These are phyloP conservation scores for Aspergillus sparsus DNA, from an alignment of 495 filamentous ascomycete genomes.

Conservation along the genomic window DNA sequence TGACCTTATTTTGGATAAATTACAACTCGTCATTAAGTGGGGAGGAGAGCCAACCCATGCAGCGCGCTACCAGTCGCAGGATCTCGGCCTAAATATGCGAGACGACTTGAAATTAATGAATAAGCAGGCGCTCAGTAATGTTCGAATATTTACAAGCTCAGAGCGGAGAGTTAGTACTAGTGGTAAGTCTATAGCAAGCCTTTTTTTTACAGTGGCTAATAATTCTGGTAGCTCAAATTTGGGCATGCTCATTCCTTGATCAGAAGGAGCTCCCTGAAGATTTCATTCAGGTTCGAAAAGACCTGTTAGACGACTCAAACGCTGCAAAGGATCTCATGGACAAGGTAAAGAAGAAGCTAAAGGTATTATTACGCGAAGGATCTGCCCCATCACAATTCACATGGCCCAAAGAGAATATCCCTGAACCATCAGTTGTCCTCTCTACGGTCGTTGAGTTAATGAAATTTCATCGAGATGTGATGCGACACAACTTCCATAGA, in stretches of 20 bases:
- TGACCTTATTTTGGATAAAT: slow-evolving; percentile 86
- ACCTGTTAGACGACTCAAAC: slow-evolving; percentile 95
- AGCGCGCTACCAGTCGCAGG: slow-evolving; percentile 91
- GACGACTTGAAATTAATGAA: slow-evolving; percentile 95
- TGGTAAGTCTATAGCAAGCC: slow-evolving; percentile 46
- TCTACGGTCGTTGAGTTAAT: slow-evolving; percentile 91
- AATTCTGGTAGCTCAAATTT: slow-evolving; percentile 74
- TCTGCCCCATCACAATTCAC: slow-evolving; percentile 92
- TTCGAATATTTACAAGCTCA: slow-evolving; percentile 90
- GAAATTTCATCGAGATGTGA: slow-evolving; percentile 93
- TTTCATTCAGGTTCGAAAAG: slow-evolving; percentile 85
- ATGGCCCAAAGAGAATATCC: slow-evolving; percentile 90
- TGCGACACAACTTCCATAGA: slow-evolving; percentile 87
- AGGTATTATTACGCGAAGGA: slow-evolving; percentile 83
- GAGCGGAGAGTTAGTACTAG: slow-evolving; percentile 92
- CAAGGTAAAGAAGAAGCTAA: slow-evolving; percentile 98
- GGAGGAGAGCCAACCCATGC: slow-evolving; percentile 97
- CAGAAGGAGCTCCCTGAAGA: slow-evolving; percentile 82
- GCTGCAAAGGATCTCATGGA: slow-evolving; percentile 99
- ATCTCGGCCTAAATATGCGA: slow-evolving; percentile 90
- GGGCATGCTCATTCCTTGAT: slow-evolving; percentile 85
- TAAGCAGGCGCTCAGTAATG: slow-evolving; percentile 82
- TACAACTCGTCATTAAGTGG: slow-evolving; percentile 99
- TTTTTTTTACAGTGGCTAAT: slow-evolving; percentile 22
- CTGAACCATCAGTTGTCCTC: slow-evolving; percentile 89